phyloP scores from a whole-genome alignment of 1,284 basidiomycete genomes.

The Sanghuangporus weigelae region DNA sequence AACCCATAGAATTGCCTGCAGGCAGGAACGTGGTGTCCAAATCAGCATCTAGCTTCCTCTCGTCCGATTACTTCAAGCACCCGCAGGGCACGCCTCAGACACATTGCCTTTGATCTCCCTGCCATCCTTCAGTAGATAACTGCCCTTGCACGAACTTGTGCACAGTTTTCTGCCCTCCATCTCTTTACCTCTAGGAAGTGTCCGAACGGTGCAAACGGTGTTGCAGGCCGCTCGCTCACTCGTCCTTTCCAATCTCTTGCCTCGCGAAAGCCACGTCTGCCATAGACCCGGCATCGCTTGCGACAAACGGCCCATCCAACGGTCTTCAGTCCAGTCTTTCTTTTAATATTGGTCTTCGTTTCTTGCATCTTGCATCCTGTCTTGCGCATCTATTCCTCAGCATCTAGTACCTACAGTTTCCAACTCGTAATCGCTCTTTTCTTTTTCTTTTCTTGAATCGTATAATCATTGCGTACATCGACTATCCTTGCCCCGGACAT shows the following conservation, averaged over 20 bases:
- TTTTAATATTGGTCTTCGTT: constrained; percentile 6
- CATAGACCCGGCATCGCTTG: constrained; percentile 8
- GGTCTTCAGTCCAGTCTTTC: constrained; percentile 12
- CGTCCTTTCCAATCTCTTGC: background rate
- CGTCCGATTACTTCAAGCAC: constrained; percentile 4
- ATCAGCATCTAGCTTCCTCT: constrained; percentile 13
- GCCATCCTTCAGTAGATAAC: constrained; percentile 12
- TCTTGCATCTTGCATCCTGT: constrained; percentile 6
- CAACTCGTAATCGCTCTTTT: background rate
- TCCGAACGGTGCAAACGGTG: constrained; percentile 11
- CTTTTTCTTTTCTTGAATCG: background rate
- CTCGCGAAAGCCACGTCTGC: constrained; percentile 10
- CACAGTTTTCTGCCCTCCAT: constrained; percentile 8
- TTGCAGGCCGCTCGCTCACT: background rate
- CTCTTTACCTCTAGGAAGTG: background rate
- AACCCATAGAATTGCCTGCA: constrained; percentile 29
- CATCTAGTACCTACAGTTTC: background rate
- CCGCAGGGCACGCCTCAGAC: background rate
- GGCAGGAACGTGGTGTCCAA: constrained; percentile 32
- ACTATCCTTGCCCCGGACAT: background rate
- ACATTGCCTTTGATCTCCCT: constrained; percentile 12
- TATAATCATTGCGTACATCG: constrained; percentile 7
- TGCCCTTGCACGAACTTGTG: background rate
- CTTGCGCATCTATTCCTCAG: constrained; percentile 1
- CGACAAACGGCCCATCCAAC: constrained; percentile 18